Percentiles rank a stretch among this genome's conserved stretches.
These are phyloP conservation scores for Fusarium nisikadoi DNA, from an alignment of 2,329 filamentous ascomycete genomes.

Conservation along the genomic window DNA sequence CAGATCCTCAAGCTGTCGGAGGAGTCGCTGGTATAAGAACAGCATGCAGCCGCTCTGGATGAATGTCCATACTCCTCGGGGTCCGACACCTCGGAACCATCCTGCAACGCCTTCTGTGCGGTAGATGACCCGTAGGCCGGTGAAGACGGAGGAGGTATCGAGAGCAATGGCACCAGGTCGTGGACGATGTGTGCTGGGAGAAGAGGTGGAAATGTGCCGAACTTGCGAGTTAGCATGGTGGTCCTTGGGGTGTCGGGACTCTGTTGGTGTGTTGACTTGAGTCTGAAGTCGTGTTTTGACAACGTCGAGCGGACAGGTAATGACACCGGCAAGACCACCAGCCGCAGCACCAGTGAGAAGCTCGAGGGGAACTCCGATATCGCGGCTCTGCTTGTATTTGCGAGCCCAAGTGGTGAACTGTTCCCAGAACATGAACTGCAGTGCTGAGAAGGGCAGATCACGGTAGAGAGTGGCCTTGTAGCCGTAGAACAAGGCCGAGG, in stretches of 20 bases:
- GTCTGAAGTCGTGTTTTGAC: conserved; percentile 98
- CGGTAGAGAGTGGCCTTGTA: conserved; percentile 96
- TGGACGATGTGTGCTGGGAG: conserved; percentile 83
- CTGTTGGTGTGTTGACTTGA: conserved; percentile 68
- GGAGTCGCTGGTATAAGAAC: conserved; percentile 89
- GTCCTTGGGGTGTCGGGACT: conserved; percentile 45
- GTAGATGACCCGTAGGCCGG: conserved; percentile 88
- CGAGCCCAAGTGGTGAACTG: conserved; percentile 88
- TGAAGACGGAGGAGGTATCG: conserved; percentile 89
- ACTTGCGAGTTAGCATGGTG: conserved; percentile 61
- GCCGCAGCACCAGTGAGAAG: conserved; percentile 89
- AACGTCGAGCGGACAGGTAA: conserved; percentile 96
- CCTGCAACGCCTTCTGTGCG: conserved; percentile 86
- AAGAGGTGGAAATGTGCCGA: conserved; percentile 87
- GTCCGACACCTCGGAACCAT: conserved; percentile 95
- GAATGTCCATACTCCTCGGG: conserved; percentile 94
- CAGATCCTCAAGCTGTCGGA: conserved; percentile 76
- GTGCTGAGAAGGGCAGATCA: conserved; percentile 92
- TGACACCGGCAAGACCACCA: conserved; percentile 90
- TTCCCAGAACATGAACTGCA: conserved; percentile 99
- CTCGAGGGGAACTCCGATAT: conserved; percentile 87
- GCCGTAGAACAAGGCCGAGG: conserved; percentile 90
- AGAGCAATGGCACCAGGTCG: conserved; percentile 82
- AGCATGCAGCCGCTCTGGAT: conserved; percentile 97
- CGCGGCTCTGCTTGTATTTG: conserved; percentile 78